Evolutionary conservation across 1,284 basidiomycete genomes (phyloP).

Genomic region (Anthracocystis setariae): DNA sequence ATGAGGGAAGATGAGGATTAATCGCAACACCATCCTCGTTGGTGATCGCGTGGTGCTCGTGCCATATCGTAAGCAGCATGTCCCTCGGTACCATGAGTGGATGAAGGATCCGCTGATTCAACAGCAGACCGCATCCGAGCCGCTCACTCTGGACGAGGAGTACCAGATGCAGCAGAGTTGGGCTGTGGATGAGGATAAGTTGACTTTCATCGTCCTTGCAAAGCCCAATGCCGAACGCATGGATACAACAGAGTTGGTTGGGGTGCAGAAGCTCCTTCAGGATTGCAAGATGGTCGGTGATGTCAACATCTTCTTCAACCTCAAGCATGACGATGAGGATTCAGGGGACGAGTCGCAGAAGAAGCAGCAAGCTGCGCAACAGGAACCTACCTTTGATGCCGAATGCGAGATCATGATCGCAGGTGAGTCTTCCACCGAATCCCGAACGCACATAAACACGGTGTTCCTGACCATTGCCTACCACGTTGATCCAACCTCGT

Average conservation of each 20-base stretch:
- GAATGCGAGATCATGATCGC: conserved; percentile 88
- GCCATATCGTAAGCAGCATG: conserved; percentile 72
- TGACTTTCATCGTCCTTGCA: conserved; percentile 88
- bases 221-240: background rate
- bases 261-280: conserved; percentile 48
- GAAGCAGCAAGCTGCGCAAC: background rate
- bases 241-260: background rate
- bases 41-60: conserved; percentile 76
- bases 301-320: conserved; percentile 83
- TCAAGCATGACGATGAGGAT: conserved; percentile 38
- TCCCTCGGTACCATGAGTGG: conserved; percentile 80
- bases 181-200: conserved; percentile 87
- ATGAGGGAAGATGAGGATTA: conserved; percentile 72
- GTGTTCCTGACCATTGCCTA: too few species aligned
- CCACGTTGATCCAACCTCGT: too few species aligned
- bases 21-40: conserved; percentile 75
- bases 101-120: conserved; percentile 82
- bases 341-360: conserved; percentile 61
- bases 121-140: conserved; percentile 85
- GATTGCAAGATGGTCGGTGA: conserved; percentile 81
- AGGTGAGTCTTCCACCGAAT: conserved; percentile 67
- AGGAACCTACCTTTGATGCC: conserved; percentile 69
- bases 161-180: conserved; percentile 91
- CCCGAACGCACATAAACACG: too few species aligned
- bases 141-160: conserved; percentile 83